These are phyloP conservation scores for Coccinonectria pachysandricola DNA, from an alignment of 2,329 filamentous ascomycete species.

Conservation along the genomic window DNA sequence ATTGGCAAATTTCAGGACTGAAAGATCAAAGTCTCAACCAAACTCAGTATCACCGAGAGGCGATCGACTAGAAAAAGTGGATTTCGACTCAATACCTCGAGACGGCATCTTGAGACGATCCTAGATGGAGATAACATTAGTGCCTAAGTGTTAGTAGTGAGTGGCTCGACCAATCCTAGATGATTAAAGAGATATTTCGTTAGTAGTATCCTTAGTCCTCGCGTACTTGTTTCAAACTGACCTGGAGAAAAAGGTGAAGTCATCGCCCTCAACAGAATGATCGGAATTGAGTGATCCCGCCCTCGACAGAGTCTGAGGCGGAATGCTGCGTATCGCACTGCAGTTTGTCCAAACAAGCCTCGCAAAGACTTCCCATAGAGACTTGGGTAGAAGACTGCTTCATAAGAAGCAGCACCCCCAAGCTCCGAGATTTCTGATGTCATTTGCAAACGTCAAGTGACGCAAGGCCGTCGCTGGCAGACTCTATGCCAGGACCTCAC, in stretches of 20 bases:
- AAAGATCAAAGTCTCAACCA: too few relatives aligned
- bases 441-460: slow-evolving; percentile 72
- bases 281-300: slow-evolving; percentile 74
- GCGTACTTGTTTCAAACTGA: slow-evolving; percentile 11
- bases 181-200: too few relatives aligned
- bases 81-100: too few relatives aligned
- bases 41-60: too few relatives aligned
- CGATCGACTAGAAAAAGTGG: too few relatives aligned
- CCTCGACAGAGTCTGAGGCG: slow-evolving; percentile 9
- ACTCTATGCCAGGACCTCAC: slow-evolving; percentile 24
- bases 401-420: slow-evolving; percentile 8
- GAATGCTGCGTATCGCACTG: slow-evolving; percentile 90
- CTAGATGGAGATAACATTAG: too few relatives aligned
- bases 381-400: slow-evolving; percentile 19
- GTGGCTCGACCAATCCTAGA: too few relatives aligned
- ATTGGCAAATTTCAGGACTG: too few relatives aligned
- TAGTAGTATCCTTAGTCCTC: slow-evolving; percentile 19
- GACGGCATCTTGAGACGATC: too few relatives aligned
- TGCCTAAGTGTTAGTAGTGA: too few relatives aligned
- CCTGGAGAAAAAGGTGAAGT: slow-evolving; percentile 27
- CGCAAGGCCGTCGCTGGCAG: slow-evolving; percentile 84
- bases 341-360: slow-evolving; percentile 71
- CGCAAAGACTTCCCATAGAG: slow-evolving; percentile 89
- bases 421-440: slow-evolving; percentile 84
- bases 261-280: slow-evolving; percentile 78